Base-by-base conservation (phyloP, 1,284 basidiomycete genomes). In the Cryptococcus hybrid region DNA sequence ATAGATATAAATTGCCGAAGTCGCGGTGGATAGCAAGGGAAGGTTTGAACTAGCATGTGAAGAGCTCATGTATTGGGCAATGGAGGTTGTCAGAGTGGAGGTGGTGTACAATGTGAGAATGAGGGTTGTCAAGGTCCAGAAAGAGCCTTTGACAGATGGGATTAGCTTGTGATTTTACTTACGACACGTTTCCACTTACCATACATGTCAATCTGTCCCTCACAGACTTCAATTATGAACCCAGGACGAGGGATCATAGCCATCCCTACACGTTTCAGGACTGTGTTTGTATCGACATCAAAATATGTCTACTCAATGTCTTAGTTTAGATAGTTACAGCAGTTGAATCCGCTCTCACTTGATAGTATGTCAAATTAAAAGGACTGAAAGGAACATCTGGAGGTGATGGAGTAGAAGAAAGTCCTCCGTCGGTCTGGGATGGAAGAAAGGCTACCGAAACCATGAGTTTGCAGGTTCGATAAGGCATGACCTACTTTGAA, bases 121-220 rank as follows among this genome's bases (percentile, higher is more conserved):
- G 62, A 96, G 84, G 1, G 92, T 95, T 0, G 92, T 93, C 50
- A 94, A 83, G 0, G 92, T 90, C 93, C 93, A 97, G 80, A 97
- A 96, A 0, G 93, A 92, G 1, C 93, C 92, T 80, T 38, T 61
- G 57, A 9, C 36, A 13, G 15, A 7, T 43, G 24, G 47, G 40
- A 46, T 15, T 52, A 18, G 39, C 36, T 37, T 18, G 7, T 5
- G 11, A 44, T 11, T 37, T 18, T 4, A 15, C 9, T 6, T 30
- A 30, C 15, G 13, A 30, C 9, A 12, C 18, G 18, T 13, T 48
- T 48, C 4, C 34, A 42, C 66, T 52, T 58, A 79, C 79, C 81
- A 60, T 82, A 82, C 4, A 82, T 67, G 59, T 82, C 81, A 1
- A 81, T 77, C 48, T 77, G 73, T 8, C 77, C 79, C 8, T 79